phyloP scores from a whole-genome alignment of 192 early-diverging fungal genomes.

The Entomortierella parvispora region DNA sequence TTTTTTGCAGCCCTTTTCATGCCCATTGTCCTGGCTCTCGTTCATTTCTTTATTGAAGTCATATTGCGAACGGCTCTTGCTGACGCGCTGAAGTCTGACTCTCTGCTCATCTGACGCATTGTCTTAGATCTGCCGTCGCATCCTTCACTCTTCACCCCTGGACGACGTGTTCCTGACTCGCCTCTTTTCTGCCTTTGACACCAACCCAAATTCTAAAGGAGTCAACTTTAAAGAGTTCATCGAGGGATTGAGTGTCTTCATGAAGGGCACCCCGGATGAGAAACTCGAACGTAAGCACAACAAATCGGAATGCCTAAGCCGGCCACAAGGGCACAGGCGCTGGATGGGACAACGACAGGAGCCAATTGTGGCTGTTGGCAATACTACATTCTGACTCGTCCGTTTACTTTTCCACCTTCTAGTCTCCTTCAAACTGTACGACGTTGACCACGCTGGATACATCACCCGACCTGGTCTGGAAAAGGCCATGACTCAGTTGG shows the following conservation, averaged over 20 bases:
- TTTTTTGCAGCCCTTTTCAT: too few relatives aligned
- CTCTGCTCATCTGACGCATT: background rate
- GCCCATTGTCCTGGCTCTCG: too few relatives aligned
- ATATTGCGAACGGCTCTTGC: too few relatives aligned
- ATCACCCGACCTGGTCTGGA: conserved; percentile 78
- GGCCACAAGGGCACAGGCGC: too few relatives aligned
- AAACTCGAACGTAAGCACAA: conserved; percentile 73
- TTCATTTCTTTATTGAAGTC: too few relatives aligned
- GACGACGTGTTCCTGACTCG: conserved; percentile 81
- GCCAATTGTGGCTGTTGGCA: too few relatives aligned
- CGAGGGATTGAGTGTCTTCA: conserved; percentile 76
- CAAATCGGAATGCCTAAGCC: too few relatives aligned
- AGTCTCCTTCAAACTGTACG: conserved; percentile 86
- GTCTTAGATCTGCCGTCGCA: conserved; percentile 44
- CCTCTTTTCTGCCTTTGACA: conserved; percentile 82
- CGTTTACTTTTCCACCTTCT: background rate
- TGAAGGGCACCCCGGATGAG: conserved; percentile 81
- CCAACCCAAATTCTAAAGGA: conserved; percentile 57
- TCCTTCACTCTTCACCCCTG: conserved; percentile 59
- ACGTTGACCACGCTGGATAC: conserved; percentile 80
- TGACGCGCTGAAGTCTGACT: too few relatives aligned
- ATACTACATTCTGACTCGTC: too few relatives aligned
- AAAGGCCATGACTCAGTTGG: conserved; percentile 79
- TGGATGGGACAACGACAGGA: too few relatives aligned
- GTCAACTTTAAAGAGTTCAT: conserved; percentile 62